These are phyloP conservation scores for Aspergillus melleus DNA, from an alignment of 2,329 filamentous ascomycete species.

Conservation along the genomic window DNA sequence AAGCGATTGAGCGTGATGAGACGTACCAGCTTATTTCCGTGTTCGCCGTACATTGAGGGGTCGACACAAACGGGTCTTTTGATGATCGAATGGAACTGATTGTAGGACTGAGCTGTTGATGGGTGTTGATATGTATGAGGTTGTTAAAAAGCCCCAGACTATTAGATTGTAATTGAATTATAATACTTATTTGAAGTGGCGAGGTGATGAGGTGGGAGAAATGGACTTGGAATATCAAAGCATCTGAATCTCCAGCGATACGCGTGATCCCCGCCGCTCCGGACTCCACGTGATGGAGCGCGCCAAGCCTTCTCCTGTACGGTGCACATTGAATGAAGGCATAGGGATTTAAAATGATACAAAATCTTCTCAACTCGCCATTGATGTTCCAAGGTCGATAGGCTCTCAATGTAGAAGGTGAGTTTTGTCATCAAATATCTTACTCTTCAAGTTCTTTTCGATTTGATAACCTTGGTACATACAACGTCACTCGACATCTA, in stretches of 20 bases:
- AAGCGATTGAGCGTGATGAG: not conserved
- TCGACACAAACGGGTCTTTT: not conserved
- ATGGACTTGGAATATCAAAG: not conserved
- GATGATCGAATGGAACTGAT: not conserved
- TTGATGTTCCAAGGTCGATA: no score
- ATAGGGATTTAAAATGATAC: no score
- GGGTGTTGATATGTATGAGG: not conserved
- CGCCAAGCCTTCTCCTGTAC: not conserved
- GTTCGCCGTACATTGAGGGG: constrained; percentile 75
- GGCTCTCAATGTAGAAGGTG: no score
- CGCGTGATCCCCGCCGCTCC: not conserved
- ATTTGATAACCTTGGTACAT: no score
- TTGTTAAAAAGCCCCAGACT: not conserved
- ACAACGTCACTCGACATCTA: no score
- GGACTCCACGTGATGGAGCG: constrained; percentile 6
- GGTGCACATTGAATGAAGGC: no score
- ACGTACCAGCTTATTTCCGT: constrained; percentile 78
- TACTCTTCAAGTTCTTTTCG: no score
- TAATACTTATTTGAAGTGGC: not conserved
- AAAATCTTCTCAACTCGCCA: no score
- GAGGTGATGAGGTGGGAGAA: not conserved
- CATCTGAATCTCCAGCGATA: not conserved
- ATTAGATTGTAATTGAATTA: not conserved
- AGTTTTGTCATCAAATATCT: no score
- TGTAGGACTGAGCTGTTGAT: not conserved